Conservation (phyloP, 2,329 filamentous ascomycete species). For the Bertia moriformis region DNA sequence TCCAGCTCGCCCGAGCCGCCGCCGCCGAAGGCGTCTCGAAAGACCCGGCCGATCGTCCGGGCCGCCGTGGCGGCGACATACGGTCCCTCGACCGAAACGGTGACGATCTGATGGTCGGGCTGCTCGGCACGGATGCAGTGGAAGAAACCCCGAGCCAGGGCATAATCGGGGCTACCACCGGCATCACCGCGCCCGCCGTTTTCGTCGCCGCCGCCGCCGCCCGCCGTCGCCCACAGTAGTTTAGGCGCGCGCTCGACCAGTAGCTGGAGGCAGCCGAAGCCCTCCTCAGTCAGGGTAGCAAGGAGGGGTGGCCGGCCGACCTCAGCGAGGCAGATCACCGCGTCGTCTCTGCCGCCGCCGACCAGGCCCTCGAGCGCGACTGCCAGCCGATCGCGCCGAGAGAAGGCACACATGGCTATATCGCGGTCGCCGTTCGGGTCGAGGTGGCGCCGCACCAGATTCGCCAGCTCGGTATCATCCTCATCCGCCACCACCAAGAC, state of each 20-base stretch:
- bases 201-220: slow-evolving; percentile 2
- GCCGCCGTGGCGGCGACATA: background rate
- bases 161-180: slow-evolving; percentile 1
- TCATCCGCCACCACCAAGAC: background rate
- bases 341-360: no score
- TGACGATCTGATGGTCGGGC: slow-evolving; percentile 3
- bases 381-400: background rate
- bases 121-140: slow-evolving; percentile 6
- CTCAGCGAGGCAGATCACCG: background rate
- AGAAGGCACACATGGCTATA: background rate
- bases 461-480: background rate
- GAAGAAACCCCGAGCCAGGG: slow-evolving; percentile 4
- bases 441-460: background rate
- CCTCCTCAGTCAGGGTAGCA: background rate
- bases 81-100: slow-evolving; percentile 1
- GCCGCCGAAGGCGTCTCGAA: background rate
- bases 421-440: background rate
- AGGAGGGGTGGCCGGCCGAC: background rate
- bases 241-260: slow-evolving; percentile 2
- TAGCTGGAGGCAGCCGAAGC: slow-evolving; percentile 1
- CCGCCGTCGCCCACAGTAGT: slow-evolving; percentile 1
- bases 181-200: slow-evolving; percentile 1
- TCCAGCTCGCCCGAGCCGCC: slow-evolving; percentile 2
- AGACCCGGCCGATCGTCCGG: slow-evolving; percentile 1
- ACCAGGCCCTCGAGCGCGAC: background rate